Evolutionary conservation across 805 yeast species (phyloP), one percentile per base, ranked within the genome.

Genomic region (Starmerella vitae): DNA sequence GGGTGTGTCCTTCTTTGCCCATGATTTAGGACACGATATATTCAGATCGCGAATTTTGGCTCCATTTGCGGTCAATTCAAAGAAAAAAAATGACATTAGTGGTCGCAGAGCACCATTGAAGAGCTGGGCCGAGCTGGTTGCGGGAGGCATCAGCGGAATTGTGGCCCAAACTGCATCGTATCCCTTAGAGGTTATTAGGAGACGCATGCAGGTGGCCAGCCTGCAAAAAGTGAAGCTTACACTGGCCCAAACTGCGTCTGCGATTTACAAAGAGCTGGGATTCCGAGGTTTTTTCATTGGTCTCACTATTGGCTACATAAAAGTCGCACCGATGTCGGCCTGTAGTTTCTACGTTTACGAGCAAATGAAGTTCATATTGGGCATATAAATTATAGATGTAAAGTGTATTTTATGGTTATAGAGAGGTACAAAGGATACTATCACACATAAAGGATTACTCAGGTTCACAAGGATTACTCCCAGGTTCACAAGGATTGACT

Each of bases 101-200:
- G 55, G 42, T 20, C 44, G 56, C 12, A 62, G 88, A 43, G 61
- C 64, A 15, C 96, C 95, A 1, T 66, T 91, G 38, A 71, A 67
- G 46, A 80, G 84, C 1, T 83, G 93, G 84, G 97, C 97, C 2
- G 96, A 91, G 63, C 66, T 91, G 34, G 54, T 74, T 3, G 94
- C 97, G 5, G 98, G 98, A 40, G 98, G 97, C 1, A 52, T 81
- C n/a, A 93, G 96, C 1, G 98, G 98, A 10, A 72, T 88, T 78
- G 68, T 75, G 27, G 83, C 97, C 2, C 98, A 91, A 59, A 84
- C 96, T 1, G 93, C 97, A 0, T 88, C 94, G 4, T 91, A 91
- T 55, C 98, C 98, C 2, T 79, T 91, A 50, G 99, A 91, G 61
- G 94, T 91, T 29, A 73, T 91, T 18, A 69, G 98, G 55, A 71